Percentiles rank a stretch among this genome's conserved stretches.
phyloP scores from a whole-genome alignment of 768 basidiomycete genomes.

The Tephrocybe sp. region DNA sequence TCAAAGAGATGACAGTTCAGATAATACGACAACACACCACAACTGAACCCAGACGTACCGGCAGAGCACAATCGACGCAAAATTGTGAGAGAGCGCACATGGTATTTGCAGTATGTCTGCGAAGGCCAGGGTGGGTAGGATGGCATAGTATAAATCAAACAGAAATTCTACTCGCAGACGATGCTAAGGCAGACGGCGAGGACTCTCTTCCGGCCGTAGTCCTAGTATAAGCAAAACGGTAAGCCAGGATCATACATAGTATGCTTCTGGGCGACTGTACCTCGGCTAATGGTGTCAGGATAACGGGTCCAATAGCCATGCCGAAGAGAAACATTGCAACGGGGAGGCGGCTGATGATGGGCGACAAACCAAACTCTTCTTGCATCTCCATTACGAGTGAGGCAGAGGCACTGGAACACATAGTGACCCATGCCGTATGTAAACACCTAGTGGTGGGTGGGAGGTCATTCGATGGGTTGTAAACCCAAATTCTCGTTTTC shows the following conservation, averaged over 20 bases:
- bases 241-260: neutral
- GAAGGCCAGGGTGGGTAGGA: slow-evolving; percentile 11
- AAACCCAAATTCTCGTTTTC: neutral
- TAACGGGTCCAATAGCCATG: slow-evolving; percentile 18
- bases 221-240: slow-evolving; percentile 5
- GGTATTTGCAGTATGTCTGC: slow-evolving; percentile 23
- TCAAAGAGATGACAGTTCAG: neutral
- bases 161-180: slow-evolving; percentile 17
- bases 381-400: slow-evolving; percentile 16
- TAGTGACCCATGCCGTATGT: slow-evolving; percentile 16
- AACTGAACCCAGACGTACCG: slow-evolving; percentile 11
- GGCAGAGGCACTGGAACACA: slow-evolving; percentile 20
- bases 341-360: slow-evolving; percentile 18
- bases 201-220: slow-evolving; percentile 22
- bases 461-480: neutral
- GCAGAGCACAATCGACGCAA: slow-evolving; percentile 16
- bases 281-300: slow-evolving; percentile 22
- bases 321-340: slow-evolving; percentile 22
- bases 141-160: slow-evolving; percentile 4
- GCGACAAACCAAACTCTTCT: slow-evolving; percentile 15
- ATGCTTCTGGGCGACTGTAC: slow-evolving; percentile 1
- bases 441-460: slow-evolving; percentile 15
- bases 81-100: slow-evolving; percentile 19
- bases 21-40: neutral
- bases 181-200: slow-evolving; percentile 15